Conservation (phyloP, 805 yeast genomes). For the Zygoascus tannicola region DNA sequence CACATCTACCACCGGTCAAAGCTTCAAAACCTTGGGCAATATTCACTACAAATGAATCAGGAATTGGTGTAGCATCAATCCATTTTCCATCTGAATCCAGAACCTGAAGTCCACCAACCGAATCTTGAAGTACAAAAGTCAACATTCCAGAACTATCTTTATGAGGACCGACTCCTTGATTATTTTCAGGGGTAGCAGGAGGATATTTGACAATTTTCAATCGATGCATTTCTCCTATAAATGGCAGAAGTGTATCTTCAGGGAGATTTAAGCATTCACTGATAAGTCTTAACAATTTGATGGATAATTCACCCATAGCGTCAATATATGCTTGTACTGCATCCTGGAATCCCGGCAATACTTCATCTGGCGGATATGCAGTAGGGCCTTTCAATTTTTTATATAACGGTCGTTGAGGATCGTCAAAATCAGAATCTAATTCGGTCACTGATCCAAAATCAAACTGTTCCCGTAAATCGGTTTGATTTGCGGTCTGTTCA, state of each 20-base stretch:
- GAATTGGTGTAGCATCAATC: constrained; percentile 45
- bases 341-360: constrained; percentile 37
- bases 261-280: constrained; percentile 48
- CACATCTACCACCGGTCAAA: constrained; percentile 47
- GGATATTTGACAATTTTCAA: constrained; percentile 55
- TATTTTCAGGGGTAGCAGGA: constrained; percentile 25
- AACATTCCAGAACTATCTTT: constrained; percentile 52
- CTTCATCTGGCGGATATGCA: constrained; percentile 39
- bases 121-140: constrained; percentile 52
- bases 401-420: constrained; percentile 26
- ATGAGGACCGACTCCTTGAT: constrained; percentile 57
- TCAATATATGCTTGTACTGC: constrained; percentile 36
- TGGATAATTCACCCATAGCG: constrained; percentile 38
- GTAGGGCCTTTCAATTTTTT: constrained; percentile 49
- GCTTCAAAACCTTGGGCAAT: constrained; percentile 57
- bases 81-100: constrained; percentile 47
- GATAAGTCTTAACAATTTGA: constrained; percentile 37
- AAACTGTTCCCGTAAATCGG: constrained; percentile 55
- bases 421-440: constrained; percentile 31
- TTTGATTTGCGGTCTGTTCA: constrained; percentile 44
- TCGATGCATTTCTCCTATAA: constrained; percentile 43
- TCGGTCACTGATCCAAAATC: constrained; percentile 44
- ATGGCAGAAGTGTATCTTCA: constrained; percentile 36
- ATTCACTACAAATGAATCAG: constrained; percentile 44
- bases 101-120: constrained; percentile 45